A percentile compares a stretch with the other conserved stretches of the same genome.
Conservation (phyloP, 2,329 filamentous ascomycete species). For the Arthrobotrys pseudoclavata region DNA sequence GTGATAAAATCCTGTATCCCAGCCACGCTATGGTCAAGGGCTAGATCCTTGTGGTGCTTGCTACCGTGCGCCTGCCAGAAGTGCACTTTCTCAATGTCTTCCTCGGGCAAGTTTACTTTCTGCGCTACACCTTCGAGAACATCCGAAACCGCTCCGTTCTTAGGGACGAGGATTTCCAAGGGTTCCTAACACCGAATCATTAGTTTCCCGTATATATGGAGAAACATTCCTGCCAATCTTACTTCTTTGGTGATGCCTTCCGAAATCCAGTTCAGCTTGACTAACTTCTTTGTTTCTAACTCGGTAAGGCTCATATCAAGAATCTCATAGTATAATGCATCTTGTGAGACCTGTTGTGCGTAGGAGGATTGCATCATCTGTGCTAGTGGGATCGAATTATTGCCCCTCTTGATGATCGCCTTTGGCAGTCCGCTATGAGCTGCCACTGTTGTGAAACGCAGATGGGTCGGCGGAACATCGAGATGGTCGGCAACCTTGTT, state of each 20-base stretch:
- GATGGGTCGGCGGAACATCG: constrained; percentile 82
- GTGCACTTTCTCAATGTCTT: constrained; percentile 79
- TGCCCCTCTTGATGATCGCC: constrained; percentile 77
- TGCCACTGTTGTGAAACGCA: constrained; percentile 92
- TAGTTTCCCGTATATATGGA: constrained; percentile 58
- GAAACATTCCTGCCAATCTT: constrained; percentile 64
- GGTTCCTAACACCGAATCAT: constrained; percentile 72
- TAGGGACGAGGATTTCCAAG: constrained; percentile 86
- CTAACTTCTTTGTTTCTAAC: constrained; percentile 88
- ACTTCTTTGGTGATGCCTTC: constrained; percentile 94
- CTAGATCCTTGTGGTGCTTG: constrained; percentile 85
- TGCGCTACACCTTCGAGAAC: constrained; percentile 81
- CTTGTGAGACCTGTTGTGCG: constrained; percentile 77
- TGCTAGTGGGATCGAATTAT: constrained; percentile 76
- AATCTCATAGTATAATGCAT: constrained; percentile 91
- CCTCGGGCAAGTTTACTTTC: constrained; percentile 83
- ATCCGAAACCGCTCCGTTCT: constrained; percentile 84
- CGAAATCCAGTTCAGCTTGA: constrained; percentile 86
- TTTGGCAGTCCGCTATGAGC: constrained; percentile 82
- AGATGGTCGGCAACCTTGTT: constrained; percentile 85
- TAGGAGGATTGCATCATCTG: constrained; percentile 84
- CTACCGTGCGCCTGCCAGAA: constrained; percentile 86
- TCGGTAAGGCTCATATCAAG: constrained; percentile 94
- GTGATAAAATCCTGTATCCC: constrained; percentile 87
- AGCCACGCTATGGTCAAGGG: constrained; percentile 78